Evolutionary conservation across 257 asterid genomes (phyloP).

Genomic region (Solanum pinnatisectum): DNA sequence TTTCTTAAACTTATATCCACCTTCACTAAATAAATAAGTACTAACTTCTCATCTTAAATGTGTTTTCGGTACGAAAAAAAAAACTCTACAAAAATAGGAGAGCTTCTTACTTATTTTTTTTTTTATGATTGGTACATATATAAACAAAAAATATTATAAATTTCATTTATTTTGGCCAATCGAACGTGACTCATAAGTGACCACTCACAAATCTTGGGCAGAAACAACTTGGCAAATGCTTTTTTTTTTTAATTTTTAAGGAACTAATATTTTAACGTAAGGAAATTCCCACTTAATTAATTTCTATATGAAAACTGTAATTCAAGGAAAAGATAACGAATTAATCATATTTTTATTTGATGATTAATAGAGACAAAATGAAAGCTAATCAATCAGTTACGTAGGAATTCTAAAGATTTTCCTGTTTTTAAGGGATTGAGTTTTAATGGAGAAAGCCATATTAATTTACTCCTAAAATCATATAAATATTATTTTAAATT

Average conservation of each 20-base stretch:
- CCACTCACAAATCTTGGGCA: neutral
- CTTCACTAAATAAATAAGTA: neutral
- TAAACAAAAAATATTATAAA: too few species aligned
- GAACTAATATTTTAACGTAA: too few species aligned
- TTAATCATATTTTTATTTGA: neutral
- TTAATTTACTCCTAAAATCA: too few species aligned
- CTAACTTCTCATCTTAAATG: neutral
- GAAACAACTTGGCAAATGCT: neutral
- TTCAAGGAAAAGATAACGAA: neutral
- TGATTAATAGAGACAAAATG: neutral
- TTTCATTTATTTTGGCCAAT: too few species aligned
- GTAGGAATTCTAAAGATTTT: neutral
- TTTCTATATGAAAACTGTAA: neutral
- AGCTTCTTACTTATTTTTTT: too few species aligned
- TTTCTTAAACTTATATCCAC: too few species aligned
- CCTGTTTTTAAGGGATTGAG: neutral
- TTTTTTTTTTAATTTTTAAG: neutral
- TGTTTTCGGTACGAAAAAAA: too few species aligned
- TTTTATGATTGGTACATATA: too few species aligned
- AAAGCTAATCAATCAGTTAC: neutral
- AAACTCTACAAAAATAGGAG: too few species aligned
- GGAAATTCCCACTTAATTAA: too few species aligned
- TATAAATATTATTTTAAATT: too few species aligned
- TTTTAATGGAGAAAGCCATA: neutral
- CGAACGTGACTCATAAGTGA: neutral